A percentile compares a stretch with the other conserved stretches of the same genome.
phyloP scores from a whole-genome alignment of 148 eudicot species.

The Nyssa sinensis region DNA sequence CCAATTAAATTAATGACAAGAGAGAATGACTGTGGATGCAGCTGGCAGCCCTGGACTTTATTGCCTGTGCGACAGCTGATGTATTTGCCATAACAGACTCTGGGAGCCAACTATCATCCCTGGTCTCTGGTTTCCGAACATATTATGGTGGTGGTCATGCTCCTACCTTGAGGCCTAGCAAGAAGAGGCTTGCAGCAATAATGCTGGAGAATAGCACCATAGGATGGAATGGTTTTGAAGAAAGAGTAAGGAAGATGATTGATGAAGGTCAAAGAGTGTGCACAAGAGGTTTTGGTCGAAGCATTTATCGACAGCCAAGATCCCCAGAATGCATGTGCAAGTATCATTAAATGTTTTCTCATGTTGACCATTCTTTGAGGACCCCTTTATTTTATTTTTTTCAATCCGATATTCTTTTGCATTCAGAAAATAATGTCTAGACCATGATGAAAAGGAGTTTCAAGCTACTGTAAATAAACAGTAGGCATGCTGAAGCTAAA shows the following conservation, averaged over 20 bases:
- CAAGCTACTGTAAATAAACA: not conserved
- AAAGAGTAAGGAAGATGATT: conserved; percentile 64
- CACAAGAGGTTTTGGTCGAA: conserved; percentile 50
- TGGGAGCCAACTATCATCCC: conserved; percentile 88
- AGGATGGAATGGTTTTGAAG: conserved; percentile 57
- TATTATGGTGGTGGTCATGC: conserved; percentile 80
- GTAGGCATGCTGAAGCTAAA: not conserved
- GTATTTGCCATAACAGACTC: conserved; percentile 95
- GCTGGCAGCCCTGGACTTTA: conserved; percentile 91
- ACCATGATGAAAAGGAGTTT: not conserved
- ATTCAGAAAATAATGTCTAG: not conserved
- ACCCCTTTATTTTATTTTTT: too few relatives aligned
- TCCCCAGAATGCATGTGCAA: conserved; percentile 88
- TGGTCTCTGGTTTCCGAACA: conserved; percentile 77
- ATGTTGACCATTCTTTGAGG: not conserved
- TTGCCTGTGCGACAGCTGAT: conserved; percentile 86
- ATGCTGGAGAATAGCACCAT: conserved; percentile 55
- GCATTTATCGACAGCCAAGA: conserved; percentile 83
- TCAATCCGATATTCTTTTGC: conserved; percentile 6
- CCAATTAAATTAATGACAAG: not conserved
- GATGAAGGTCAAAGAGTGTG: conserved; percentile 63
- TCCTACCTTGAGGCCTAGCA: conserved; percentile 80
- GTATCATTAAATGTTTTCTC: conserved; percentile 1
- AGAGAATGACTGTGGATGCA: conserved; percentile 30
- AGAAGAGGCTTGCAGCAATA: conserved; percentile 74